These are phyloP conservation scores for Carex arenaria DNA, from an alignment of 202 grass and related monocot species.

Conservation along the genomic window DNA sequence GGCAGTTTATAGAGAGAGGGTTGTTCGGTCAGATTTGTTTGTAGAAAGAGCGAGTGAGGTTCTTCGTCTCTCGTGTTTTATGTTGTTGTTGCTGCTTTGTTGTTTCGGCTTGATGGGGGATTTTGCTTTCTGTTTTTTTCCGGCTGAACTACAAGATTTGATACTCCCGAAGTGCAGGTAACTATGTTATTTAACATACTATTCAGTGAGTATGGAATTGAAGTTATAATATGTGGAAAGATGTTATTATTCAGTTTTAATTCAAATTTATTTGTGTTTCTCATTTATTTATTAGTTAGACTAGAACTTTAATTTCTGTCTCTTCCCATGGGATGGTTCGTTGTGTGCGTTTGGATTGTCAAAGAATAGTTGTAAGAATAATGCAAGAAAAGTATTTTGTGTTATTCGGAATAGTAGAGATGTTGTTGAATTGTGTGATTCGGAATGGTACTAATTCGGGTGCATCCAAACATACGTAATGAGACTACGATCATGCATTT, in stretches of 20 bases:
- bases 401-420: no score
- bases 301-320: not conserved
- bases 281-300: not conserved
- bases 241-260: conserved; percentile 22
- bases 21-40: conserved; percentile 10
- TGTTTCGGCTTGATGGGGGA: conserved; percentile 18
- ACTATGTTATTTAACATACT: conserved; percentile 27
- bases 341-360: not conserved
- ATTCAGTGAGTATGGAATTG: conserved; percentile 17
- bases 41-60: conserved; percentile 1
- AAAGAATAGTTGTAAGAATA: no score
- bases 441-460: no score
- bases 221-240: conserved; percentile 25
- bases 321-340: not conserved
- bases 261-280: conserved; percentile 20
- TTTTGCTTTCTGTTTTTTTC: conserved; percentile 19
- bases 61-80: conserved; percentile 11
- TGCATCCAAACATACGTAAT: not conserved
- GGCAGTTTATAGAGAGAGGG: conserved; percentile 5
- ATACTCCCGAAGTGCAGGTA: conserved; percentile 13
- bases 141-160: conserved; percentile 17
- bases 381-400: no score
- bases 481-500: conserved; percentile 5
- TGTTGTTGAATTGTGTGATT: no score
- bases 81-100: conserved; percentile 17